These are phyloP conservation scores for Camptophora hylomeconis DNA, from an alignment of 2,329 filamentous ascomycete species.

Conservation along the genomic window DNA sequence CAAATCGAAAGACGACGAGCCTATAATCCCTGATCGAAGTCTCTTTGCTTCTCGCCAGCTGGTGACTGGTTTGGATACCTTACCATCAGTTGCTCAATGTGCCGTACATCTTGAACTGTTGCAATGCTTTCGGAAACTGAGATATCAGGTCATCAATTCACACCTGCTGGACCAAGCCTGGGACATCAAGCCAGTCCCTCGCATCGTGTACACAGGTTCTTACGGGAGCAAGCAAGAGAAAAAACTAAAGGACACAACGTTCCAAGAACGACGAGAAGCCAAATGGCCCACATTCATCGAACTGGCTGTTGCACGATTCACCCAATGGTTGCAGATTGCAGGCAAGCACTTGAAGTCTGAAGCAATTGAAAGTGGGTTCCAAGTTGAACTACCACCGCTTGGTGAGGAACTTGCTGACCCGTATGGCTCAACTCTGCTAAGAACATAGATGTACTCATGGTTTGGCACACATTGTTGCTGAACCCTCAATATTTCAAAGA, in stretches of 20 bases:
- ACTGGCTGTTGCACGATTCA: constrained; percentile 11
- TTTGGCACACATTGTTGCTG: constrained; percentile 26
- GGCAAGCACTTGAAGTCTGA: constrained; percentile 1
- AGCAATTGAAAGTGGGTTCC: neutral
- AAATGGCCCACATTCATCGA: constrained; percentile 12
- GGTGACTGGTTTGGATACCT: neutral
- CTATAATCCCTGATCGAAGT: too few species aligned
- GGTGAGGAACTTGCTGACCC: too few species aligned
- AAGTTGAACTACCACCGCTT: constrained; percentile 1
- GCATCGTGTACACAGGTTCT: too few species aligned
- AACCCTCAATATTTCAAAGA: constrained; percentile 19
- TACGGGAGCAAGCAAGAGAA: constrained; percentile 1
- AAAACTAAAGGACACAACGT: constrained; percentile 8
- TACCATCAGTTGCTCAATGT: constrained; percentile 6
- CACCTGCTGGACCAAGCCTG: constrained; percentile 7
- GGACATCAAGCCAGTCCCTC: constrained; percentile 3
- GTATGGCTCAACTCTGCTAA: too few species aligned
- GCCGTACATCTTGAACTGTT: constrained; percentile 14
- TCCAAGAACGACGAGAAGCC: constrained; percentile 4
- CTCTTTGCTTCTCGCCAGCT: too few species aligned
- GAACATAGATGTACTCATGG: constrained; percentile 26
- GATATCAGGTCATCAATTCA: constrained; percentile 7
- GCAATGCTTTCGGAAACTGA: constrained; percentile 8
- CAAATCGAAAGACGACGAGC: too few species aligned
- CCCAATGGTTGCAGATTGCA: constrained; percentile 6